Conservation (phyloP, 768 basidiomycete genomes). For the Cyclocybe cylindracea region DNA sequence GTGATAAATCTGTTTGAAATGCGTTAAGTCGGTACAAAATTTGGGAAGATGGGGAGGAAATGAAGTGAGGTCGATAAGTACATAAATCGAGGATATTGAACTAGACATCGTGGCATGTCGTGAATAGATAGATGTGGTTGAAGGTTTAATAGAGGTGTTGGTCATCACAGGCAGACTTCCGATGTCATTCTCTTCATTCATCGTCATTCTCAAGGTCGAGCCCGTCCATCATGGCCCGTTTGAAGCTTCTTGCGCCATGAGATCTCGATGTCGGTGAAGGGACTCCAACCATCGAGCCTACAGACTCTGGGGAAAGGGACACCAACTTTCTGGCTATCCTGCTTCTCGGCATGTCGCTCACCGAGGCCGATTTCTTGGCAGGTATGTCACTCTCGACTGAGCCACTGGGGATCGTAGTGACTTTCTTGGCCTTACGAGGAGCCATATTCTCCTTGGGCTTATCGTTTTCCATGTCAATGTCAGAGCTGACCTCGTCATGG, state of each 20-base stretch:
- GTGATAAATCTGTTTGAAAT: neutral
- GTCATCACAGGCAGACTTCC: neutral
- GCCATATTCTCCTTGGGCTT: conserved; percentile 58
- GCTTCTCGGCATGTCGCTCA: conserved; percentile 4
- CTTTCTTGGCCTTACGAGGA: conserved; percentile 48
- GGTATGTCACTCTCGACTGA: conserved; percentile 1
- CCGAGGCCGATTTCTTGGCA: neutral
- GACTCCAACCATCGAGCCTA: neutral
- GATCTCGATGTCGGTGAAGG: neutral
- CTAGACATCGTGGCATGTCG: conserved; percentile 9
- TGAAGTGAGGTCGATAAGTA: conserved; percentile 5
- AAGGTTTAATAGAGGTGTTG: conserved; percentile 7
- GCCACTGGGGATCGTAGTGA: conserved; percentile 19
- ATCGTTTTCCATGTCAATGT: conserved; percentile 26
- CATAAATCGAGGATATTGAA: conserved; percentile 21
- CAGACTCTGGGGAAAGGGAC: neutral
- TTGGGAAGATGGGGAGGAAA: conserved; percentile 6
- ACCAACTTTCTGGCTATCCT: neutral
- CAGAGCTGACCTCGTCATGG: conserved; percentile 1
- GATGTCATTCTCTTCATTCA: neutral
- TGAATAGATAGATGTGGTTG: conserved; percentile 9
- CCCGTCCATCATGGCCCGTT: conserved; percentile 23
- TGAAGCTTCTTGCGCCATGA: conserved; percentile 3
- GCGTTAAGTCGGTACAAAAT: conserved; percentile 5
- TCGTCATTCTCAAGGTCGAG: conserved; percentile 6